phyloP scores from a whole-genome alignment of 2,329 filamentous ascomycete species.

The Talaromyces sp. region DNA sequence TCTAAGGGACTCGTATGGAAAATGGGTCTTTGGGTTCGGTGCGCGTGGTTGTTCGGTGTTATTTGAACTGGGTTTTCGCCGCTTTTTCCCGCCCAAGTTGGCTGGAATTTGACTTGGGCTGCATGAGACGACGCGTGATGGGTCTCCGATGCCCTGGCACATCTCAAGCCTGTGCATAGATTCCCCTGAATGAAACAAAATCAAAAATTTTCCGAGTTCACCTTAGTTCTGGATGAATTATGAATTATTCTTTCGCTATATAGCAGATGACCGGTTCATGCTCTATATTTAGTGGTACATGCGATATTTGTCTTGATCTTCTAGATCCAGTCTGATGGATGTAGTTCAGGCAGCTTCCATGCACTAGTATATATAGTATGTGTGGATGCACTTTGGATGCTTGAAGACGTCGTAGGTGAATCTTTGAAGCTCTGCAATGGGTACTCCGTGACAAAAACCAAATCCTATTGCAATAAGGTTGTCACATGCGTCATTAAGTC shows the following conservation, averaged over 20 bases:
- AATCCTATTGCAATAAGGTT: too few species aligned
- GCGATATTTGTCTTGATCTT: neutral
- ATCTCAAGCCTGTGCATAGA: slow-evolving; percentile 46
- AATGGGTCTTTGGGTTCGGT: slow-evolving; percentile 33
- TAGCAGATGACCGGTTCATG: neutral
- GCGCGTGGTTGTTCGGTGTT: slow-evolving; percentile 44
- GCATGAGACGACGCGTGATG: slow-evolving; percentile 44
- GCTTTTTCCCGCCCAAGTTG: slow-evolving; percentile 32
- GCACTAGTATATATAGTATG: too few species aligned
- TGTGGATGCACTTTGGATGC: too few species aligned
- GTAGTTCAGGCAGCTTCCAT: too few species aligned
- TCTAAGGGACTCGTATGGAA: slow-evolving; percentile 62
- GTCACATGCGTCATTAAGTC: too few species aligned
- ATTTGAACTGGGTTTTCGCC: slow-evolving; percentile 33
- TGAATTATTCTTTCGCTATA: neutral
- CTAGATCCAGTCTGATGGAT: too few species aligned
- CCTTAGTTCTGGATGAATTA: slow-evolving; percentile 1
- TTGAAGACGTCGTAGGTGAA: too few species aligned
- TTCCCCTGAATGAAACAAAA: slow-evolving; percentile 48
- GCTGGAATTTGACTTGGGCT: slow-evolving; percentile 35
- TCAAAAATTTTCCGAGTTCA: slow-evolving; percentile 40
- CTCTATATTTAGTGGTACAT: neutral
- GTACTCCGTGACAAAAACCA: too few species aligned
- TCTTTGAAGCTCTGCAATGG: too few species aligned
- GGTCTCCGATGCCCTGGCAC: slow-evolving; percentile 43